Evolutionary conservation across 768 basidiomycete genomes (phyloP).

Genomic region (Wakefieldia striispora): DNA sequence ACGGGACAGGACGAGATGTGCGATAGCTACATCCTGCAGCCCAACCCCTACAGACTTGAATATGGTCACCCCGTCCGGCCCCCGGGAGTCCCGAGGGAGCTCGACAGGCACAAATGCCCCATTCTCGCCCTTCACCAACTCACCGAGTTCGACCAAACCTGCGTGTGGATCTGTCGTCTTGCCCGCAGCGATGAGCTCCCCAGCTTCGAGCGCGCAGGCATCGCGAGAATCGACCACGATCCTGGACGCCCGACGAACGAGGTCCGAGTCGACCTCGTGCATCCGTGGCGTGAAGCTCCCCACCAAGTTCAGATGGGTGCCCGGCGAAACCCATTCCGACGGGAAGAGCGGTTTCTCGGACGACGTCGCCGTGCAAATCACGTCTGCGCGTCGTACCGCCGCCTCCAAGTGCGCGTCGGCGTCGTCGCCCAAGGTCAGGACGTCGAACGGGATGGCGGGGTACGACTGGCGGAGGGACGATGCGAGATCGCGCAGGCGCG

Average conservation of each 20-base stretch:
- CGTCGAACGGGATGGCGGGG: conserved; percentile 22
- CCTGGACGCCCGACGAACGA: conserved; percentile 53
- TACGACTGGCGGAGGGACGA: conserved; percentile 26
- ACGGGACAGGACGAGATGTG: conserved; percentile 59
- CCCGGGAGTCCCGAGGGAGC: conserved; percentile 11
- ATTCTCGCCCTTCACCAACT: conserved; percentile 39
- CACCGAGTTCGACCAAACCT: conserved; percentile 67
- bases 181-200: conserved; percentile 63
- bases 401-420: conserved; percentile 8
- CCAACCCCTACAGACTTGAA: conserved; percentile 91
- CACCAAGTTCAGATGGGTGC: conserved; percentile 71
- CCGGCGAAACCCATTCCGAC: conserved; percentile 55
- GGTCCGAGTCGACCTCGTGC: conserved; percentile 65
- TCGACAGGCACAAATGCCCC: conserved; percentile 11
- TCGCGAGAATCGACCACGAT: conserved; percentile 73
- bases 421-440: conserved; percentile 14
- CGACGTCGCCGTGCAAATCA: conserved; percentile 76
- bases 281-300: conserved; percentile 82
- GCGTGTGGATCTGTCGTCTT: conserved; percentile 39
- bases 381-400: conserved; percentile 25
- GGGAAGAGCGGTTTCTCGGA: conserved; percentile 70
- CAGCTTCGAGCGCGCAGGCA: conserved; percentile 75
- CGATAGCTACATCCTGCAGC: conserved; percentile 85
- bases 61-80: conserved; percentile 57
- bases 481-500: conserved; percentile 43